These are phyloP conservation scores for Rhizopus arrhizus DNA, from an alignment of 371 early-diverging fungal genomes.

Conservation along the genomic window DNA sequence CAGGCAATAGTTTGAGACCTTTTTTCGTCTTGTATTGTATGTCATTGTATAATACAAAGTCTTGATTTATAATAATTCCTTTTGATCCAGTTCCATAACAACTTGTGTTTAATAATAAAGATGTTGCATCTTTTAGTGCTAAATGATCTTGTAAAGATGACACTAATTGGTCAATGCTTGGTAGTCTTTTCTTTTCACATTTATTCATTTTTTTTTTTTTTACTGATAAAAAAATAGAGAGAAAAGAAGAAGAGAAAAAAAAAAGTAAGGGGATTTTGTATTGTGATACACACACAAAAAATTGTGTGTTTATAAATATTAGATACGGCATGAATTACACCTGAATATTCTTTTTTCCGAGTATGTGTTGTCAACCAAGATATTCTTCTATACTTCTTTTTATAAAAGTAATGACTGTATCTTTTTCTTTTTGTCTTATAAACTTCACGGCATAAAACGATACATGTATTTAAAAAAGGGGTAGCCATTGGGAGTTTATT, in stretches of 20 bases:
- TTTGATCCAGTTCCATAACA: background rate
- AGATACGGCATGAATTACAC: background rate
- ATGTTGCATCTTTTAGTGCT: conserved; percentile 5
- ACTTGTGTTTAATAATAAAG: conserved; percentile 2
- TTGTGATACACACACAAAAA: background rate
- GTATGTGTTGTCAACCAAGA: too few relatives aligned
- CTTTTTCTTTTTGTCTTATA: too few relatives aligned
- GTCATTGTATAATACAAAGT: conserved; percentile 4
- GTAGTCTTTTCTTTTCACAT: background rate
- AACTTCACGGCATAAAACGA: too few relatives aligned
- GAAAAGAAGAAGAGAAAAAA: background rate
- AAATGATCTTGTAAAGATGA: conserved; percentile 5
- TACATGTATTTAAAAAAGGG: too few relatives aligned
- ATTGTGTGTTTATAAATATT: background rate
- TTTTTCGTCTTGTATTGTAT: conserved; percentile 3
- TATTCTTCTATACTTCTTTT: too few relatives aligned
- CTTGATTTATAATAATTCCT: background rate
- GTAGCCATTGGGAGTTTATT: too few relatives aligned
- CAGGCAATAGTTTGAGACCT: conserved; percentile 1
- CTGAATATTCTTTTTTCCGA: too few relatives aligned
- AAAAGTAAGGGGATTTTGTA: background rate
- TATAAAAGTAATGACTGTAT: too few relatives aligned
- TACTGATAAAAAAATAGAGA: background rate
- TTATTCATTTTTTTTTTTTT: background rate
- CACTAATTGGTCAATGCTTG: conserved; percentile 5